Evolutionary conservation across 805 yeast genomes (phyloP), one percentile per base, ranked within the genome.

Genomic region (Candida xiaguanensis): DNA sequence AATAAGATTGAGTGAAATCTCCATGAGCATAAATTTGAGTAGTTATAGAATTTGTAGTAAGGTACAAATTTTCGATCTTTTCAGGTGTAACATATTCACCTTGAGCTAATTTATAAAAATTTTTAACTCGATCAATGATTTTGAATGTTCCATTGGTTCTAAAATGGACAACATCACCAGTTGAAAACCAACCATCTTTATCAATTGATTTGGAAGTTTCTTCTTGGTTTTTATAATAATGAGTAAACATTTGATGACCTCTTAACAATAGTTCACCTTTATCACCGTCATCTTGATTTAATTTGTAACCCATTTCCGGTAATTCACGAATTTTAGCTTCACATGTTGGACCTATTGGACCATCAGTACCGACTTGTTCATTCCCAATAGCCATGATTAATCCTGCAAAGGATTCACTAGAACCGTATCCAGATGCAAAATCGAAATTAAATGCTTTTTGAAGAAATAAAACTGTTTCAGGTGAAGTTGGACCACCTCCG

Each of bases 51-150:
- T 75, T 71, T 19, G 68, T 62, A 0, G 83, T 67, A 25, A 78
- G 55, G 55, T 83, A 82, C 12, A 64, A 59, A 51, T 79, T 81
- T 53, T 84, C 91, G 48, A 84, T 77, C 58, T 77, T 81, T 52
- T 84, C 93, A 14, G 88, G 85, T 1, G 88, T 83, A 40, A 84
- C 75, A 57, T 83, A 84, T 59, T 67, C 74, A 41, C 74, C 74
- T 47, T 67, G 72, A 5, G 72, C 55, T 46, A 67, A 61, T 47
- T 84, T 84, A 70, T 83, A 84, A 63, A 84, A 83, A 61, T 84
- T 85, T 66, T 84, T 84, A 28, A 84, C 88, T 45, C 93, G 70
- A 53, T 85, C 93, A 49, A 84, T 72, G 42, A 84, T 78, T 36
- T 59, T 65, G 17, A 85, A 55, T 34, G 82, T 69, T 9, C 89